Evolutionary conservation across 2,329 filamentous ascomycete genomes (phyloP).

Genomic region (Colletotrichum kahawae): DNA sequence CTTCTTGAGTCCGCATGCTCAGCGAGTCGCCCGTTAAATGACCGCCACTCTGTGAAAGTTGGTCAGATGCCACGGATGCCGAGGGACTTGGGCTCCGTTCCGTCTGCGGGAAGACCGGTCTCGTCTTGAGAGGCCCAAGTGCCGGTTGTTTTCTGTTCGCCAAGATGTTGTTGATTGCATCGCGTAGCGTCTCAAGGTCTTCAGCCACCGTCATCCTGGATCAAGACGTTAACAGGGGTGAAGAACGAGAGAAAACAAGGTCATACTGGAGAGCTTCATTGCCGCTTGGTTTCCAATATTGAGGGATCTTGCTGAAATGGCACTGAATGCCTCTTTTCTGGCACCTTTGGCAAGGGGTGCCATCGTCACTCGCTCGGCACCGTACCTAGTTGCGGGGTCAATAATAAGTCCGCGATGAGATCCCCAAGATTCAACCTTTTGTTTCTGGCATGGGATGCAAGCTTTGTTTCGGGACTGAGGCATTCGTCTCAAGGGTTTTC

Average conservation of each 20-base stretch:
- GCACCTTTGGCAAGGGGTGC: background rate
- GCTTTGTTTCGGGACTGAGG: background rate
- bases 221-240: background rate
- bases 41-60: background rate
- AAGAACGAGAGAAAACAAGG: rapidly evolving
- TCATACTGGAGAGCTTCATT: background rate
- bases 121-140: background rate
- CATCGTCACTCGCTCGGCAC: background rate
- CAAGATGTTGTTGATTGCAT: background rate
- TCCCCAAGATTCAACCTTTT: background rate
- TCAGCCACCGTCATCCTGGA: background rate
- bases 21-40: background rate
- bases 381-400: background rate
- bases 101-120: background rate
- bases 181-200: background rate
- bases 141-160: background rate
- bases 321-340: background rate
- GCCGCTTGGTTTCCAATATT: background rate
- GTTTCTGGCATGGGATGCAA: background rate
- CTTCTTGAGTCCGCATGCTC: background rate
- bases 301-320: background rate
- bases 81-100: background rate
- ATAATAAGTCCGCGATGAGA: background rate
- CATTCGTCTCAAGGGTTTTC: background rate
- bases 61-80: background rate